Evolutionary conservation across 78 protist species (phyloP), one percentile per base, ranked within the genome.

Genomic region (Dictyostelium intermedium): DNA sequence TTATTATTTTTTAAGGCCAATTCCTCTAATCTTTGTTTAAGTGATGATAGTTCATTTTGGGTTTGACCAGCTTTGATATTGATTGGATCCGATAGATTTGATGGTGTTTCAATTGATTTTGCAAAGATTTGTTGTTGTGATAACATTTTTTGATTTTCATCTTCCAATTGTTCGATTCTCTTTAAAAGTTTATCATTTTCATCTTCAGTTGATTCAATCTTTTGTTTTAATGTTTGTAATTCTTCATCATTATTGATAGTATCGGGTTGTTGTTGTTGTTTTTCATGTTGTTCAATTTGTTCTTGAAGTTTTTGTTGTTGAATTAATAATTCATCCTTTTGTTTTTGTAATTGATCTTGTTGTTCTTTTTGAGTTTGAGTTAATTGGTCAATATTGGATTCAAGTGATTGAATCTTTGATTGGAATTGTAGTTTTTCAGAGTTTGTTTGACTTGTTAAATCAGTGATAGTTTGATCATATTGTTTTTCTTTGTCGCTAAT

Each of bases 41-140:
- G 56, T 27, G 37, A 35, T 14, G 82, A 69, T 10, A 89, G 7
- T 50, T 89, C 94, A 61, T 20, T n/a, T 60, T 89, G 94, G 11
- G 94, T 89, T 39, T 89, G 94, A 30, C 84, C 94, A n/a, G 94
- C 94, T 56, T 80, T 89, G 34, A 89, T 89, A 56, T 89, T 83
- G 5, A 89, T 70, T 43, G 94, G 83, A 35, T 89, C 94, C 35
- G 74, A 43, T 56, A 69, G 34, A 30, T 30, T 80, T 2, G 87
- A 41, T 60, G 85, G 69, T 1, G 70, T 27, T 16, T 73, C 84
- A 9, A 60, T 56, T 30, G 86, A 56, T 56, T 82, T 82, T 14
- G 74, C 60, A 9, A 82, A 82, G 6, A 56, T 37, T 56, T 82
- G 70, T 30, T 82, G 60, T 25, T 82, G 70, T 10, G 63, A 34